Evolutionary conservation across 352 stramenopile genomes (phyloP).

Genomic region (Phytopythium chamaehyphon): DNA sequence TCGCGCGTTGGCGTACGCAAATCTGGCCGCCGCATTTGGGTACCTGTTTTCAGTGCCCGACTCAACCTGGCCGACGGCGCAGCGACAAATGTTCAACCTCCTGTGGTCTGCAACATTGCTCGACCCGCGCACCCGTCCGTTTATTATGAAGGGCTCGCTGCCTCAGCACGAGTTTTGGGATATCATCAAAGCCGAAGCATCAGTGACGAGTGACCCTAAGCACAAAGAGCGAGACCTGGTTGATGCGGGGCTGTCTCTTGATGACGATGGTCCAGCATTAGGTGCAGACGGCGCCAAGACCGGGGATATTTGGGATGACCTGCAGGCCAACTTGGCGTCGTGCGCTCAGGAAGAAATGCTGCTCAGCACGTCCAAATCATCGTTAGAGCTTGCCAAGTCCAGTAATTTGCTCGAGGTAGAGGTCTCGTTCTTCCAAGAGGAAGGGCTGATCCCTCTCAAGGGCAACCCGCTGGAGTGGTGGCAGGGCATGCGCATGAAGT

Average conservation of each 20-base stretch:
- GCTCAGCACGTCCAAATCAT: conserved; percentile 59
- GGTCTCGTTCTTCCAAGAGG: conserved; percentile 76
- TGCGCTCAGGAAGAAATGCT: conserved; percentile 75
- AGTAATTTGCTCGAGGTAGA: conserved; percentile 77
- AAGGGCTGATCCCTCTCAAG: conserved; percentile 46
- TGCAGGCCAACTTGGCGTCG: conserved; percentile 66
- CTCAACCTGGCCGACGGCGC: conserved; percentile 30
- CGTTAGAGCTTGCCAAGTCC: conserved; percentile 62
- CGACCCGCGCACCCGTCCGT: conserved; percentile 65
- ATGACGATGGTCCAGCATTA: conserved; percentile 28
- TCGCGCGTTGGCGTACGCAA: conserved; percentile 42
- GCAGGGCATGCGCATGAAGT: conserved; percentile 74
- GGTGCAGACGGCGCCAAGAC: conserved; percentile 14
- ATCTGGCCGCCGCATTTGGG: conserved; percentile 52
- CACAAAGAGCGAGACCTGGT: conserved; percentile 41
- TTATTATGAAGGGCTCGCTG: conserved; percentile 72
- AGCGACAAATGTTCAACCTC: conserved; percentile 56
- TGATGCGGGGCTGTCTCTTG: conserved; percentile 30
- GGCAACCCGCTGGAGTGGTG: conserved; percentile 75
- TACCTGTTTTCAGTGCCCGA: conserved; percentile 50
- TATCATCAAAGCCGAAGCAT: conserved; percentile 56
- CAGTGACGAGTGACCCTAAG: conserved; percentile 47
- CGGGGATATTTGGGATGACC: conserved; percentile 70
- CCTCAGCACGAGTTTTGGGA: conserved; percentile 61
- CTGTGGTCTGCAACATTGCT: conserved; percentile 68